Evolutionary conservation across 2,329 filamentous ascomycete species (phyloP), one percentile per base, ranked within the genome.

Genomic region (Claviceps purpurea): DNA sequence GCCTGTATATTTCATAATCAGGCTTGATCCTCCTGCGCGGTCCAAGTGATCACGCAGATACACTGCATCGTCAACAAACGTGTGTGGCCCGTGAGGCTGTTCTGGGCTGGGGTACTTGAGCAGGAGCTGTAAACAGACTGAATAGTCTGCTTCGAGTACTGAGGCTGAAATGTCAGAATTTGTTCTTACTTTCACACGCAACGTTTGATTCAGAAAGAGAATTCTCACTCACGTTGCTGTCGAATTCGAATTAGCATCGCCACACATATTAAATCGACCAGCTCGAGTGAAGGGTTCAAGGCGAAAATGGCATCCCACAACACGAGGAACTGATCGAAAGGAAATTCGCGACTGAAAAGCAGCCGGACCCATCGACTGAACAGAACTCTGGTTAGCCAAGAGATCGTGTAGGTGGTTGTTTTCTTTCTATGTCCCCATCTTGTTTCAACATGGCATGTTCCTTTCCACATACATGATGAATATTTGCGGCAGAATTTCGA

Each of bases 281-380:
- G 72, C 49, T 89, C 81, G 30, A 95, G 70, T 0, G 79, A 77
- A 7, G 91, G 78, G 60, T 95, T 90, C 61, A 94, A 81, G 2
- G 90, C 87, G 64, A 98, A 94, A 1, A 98, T 74, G 7, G 84
- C 78, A 68, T 98, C 93, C 93, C 93, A 98, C 52, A 98, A 77
- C 22, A 80, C 73, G 40, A 98, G 77, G 42, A 90, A 77, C 56
- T 95, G 82, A 51, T 90, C 81, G 55, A 97, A 94, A 0, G 88
- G 81, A 60, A 96, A 97, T 65, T 98, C 93, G 58, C 93, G 80
- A 48, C 91, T 90, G 62, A 97, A 97, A 0, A 98, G 71, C 1
- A 98, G 78, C 30, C 93, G 82, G 53, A 97, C 86, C 93, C 93
- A 98, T 53, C 93, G 89, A 57, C 87, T 90, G 14, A 43, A 18